These are phyloP conservation scores for Chaetomiaceae sp. DNA, from an alignment of 2,329 filamentous ascomycete species.

Conservation along the genomic window DNA sequence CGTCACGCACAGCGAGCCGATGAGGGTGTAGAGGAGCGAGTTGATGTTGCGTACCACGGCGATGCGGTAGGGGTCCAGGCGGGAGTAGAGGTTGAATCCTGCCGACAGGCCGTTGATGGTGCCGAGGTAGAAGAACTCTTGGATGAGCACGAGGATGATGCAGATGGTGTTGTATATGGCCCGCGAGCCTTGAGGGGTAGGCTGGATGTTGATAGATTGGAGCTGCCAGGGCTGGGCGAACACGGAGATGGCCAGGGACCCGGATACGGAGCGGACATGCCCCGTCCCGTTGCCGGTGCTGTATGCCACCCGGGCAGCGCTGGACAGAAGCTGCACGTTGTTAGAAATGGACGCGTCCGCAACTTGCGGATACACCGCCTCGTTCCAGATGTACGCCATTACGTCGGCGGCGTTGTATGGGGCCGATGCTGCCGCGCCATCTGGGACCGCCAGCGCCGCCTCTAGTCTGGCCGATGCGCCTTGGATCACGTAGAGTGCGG, in stretches of 20 bases:
- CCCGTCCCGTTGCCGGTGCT: conserved; percentile 31
- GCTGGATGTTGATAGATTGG: conserved; percentile 34
- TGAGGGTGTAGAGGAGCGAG: conserved; percentile 36
- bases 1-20: conserved; percentile 36
- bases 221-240: conserved; percentile 37
- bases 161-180: conserved; percentile 42
- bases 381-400: conserved; percentile 41
- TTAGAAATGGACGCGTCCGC: conserved; percentile 32
- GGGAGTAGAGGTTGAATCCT: conserved; percentile 35
- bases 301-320: conserved; percentile 33
- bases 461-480: conserved; percentile 36
- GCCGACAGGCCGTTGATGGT: conserved; percentile 40
- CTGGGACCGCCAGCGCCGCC: conserved; percentile 31
- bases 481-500: background rate
- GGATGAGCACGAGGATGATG: conserved; percentile 41
- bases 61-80: conserved; percentile 29
- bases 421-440: conserved; percentile 25
- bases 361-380: conserved; percentile 38
- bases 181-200: conserved; percentile 37
- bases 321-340: conserved; percentile 32
- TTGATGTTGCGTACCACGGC: conserved; percentile 32
- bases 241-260: conserved; percentile 29
- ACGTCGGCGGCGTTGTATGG: conserved; percentile 36
- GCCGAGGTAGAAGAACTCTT: conserved; percentile 45
- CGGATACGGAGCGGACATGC: conserved; percentile 22